Conservation (phyloP, 2,329 filamentous ascomycete species). For the Colletotrichum lupini region DNA sequence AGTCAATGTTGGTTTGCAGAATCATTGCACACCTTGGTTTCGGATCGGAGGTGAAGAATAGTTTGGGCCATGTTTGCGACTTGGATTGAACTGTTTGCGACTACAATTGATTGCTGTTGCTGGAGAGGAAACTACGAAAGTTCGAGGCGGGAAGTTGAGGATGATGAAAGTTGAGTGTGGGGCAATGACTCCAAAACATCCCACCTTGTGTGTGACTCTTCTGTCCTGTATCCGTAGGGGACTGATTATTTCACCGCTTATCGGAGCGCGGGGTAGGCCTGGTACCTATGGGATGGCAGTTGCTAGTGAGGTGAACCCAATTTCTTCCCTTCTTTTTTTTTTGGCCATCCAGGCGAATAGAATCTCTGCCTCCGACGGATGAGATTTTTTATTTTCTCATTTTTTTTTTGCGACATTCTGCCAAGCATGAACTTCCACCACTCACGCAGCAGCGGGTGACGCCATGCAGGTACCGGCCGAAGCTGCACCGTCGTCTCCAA, state of each 20-base stretch:
- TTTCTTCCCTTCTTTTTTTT: background rate
- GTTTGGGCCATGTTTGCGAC: slow-evolving; percentile 37
- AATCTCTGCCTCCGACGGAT: background rate
- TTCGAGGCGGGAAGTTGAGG: slow-evolving; percentile 4
- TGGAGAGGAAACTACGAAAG: slow-evolving; percentile 9
- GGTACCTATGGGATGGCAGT: slow-evolving; percentile 23
- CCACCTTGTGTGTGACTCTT: slow-evolving; percentile 24
- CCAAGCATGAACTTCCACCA: background rate
- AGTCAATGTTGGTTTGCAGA: slow-evolving; percentile 40
- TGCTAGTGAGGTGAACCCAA: background rate
- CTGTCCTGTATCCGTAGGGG: background rate
- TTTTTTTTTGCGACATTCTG: background rate
- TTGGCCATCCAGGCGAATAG: background rate
- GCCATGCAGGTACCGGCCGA: slow-evolving; percentile 20
- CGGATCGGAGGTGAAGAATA: slow-evolving; percentile 64
- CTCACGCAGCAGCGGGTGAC: background rate
- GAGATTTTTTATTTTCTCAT: background rate
- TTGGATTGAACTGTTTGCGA: background rate
- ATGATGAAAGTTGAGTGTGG: slow-evolving; percentile 5
- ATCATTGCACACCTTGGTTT: slow-evolving; percentile 69
- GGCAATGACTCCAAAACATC: slow-evolving; percentile 34
- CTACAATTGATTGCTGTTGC: background rate
- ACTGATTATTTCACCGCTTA: slow-evolving; percentile 23
- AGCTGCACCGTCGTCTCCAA: background rate
- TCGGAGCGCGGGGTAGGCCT: slow-evolving; percentile 31